Conservation (phyloP, 495 filamentous ascomycete genomes). For the Neurospora hispaniola region DNA sequence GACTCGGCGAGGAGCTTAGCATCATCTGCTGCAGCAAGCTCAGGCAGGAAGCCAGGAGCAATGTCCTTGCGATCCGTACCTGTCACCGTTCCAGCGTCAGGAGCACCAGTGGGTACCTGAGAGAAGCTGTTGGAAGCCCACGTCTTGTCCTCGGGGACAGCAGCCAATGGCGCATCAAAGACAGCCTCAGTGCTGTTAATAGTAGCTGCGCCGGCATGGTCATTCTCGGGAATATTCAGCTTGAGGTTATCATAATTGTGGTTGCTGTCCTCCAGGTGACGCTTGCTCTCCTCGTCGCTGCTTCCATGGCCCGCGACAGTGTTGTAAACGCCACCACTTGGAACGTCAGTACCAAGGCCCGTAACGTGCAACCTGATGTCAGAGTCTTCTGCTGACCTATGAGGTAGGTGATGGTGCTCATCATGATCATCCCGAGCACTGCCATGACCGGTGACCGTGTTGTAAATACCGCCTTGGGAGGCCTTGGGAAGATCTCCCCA, state of each 20-base stretch:
- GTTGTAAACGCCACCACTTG: slow-evolving; percentile 19
- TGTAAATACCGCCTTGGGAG: slow-evolving; percentile 24
- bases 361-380: slow-evolving; percentile 11
- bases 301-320: slow-evolving; percentile 18
- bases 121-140: background rate
- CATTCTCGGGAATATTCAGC: background rate
- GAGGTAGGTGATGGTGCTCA: slow-evolving; percentile 18
- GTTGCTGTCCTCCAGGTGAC: slow-evolving; percentile 4
- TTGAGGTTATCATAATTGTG: background rate
- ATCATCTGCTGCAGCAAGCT: slow-evolving; percentile 1
- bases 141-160: slow-evolving; percentile 5
- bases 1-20: background rate
- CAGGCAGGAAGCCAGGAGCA: slow-evolving; percentile 2
- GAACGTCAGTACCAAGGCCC: slow-evolving; percentile 8
- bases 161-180: slow-evolving; percentile 7
- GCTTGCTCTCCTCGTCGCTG: slow-evolving; percentile 13
- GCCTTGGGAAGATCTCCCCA: slow-evolving; percentile 31
- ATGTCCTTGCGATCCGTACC: background rate
- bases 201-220: background rate
- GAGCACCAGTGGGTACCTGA: background rate
- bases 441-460: slow-evolving; percentile 32
- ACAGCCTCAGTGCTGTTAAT: background rate
- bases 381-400: slow-evolving; percentile 8
- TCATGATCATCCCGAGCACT: slow-evolving; percentile 25
- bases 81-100: background rate